Base-by-base conservation (phyloP, 148 eudicot genomes). In the Camellia sinensis region DNA sequence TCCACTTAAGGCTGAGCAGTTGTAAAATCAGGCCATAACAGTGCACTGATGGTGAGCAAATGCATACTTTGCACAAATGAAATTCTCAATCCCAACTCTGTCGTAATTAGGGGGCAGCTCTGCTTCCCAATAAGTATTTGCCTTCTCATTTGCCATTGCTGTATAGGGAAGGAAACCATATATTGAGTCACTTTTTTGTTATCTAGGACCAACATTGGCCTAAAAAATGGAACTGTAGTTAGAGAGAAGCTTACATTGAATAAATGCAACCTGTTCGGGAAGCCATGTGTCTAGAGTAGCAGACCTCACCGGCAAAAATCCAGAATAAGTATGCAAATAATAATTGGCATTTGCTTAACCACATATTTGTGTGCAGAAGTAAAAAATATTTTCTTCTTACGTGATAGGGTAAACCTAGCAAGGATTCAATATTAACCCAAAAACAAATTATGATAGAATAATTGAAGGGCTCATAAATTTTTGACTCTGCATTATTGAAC, bases 201-300 rank as follows among this genome's bases (percentile, higher is more conserved):
- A 43, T 67, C 83, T 80, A 76, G 71, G 17, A 43, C 46, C 14
- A 64, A 57, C 70, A 74, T 14, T 41, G 46, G 78, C 54, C 21
- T 78, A 61, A 77, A 82, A 43, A 66, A 59, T 22, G n/a, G 64
- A 73, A 67, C 43, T 5, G 53, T 8, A 68, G 46, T 78, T 62
- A 45, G 43, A 52, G 54, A 68, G 13, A 74, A 74, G 75, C 98
- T 92, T 89, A 96, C 99, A 92, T 53, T 91, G 97, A 83, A 96
- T 96, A 79, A 94, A 96, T 61, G 93, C 90, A 85, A 96, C 97
- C 87, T 96, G 99, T 80, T 96, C 99, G 29, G 99, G 99, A 80
- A 96, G 99, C 99, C 99, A 96, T 70, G 99, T 96, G 82, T 96
- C 99, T 67, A 96, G 92, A n/a, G 99, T 94, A 74, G 99, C 99